Evolutionary conservation across 352 stramenopile species (phyloP).

Genomic region (Phytophthora cactorum): DNA sequence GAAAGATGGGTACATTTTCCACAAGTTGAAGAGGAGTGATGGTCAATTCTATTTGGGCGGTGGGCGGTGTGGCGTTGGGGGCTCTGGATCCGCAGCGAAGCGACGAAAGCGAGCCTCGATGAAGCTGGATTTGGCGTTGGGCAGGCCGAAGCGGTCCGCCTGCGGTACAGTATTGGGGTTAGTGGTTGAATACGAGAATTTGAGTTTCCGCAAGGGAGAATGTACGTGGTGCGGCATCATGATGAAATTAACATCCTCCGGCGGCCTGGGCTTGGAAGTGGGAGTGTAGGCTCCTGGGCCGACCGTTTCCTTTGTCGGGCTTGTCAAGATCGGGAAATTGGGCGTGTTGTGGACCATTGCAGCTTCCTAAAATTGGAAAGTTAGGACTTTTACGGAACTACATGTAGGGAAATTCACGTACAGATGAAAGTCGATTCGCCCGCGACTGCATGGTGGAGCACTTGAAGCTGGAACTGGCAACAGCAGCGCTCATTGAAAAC

Average conservation of each 20-base stretch:
- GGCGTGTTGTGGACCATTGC: slow-evolving; percentile 81
- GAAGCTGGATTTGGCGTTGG: slow-evolving; percentile 49
- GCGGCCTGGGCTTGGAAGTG: slow-evolving; percentile 16
- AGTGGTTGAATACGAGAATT: neutral
- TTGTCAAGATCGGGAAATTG: slow-evolving; percentile 64
- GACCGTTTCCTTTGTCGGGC: slow-evolving; percentile 53
- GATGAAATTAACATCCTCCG: slow-evolving; percentile 69
- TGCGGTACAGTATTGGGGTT: slow-evolving; percentile 1
- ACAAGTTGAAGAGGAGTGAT: neutral
- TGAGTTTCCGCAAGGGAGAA: neutral
- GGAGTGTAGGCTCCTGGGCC: slow-evolving; percentile 62
- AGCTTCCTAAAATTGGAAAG: slow-evolving; percentile 42
- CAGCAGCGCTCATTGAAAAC: slow-evolving; percentile 65
- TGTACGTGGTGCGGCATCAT: slow-evolving; percentile 75
- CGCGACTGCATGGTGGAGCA: slow-evolving; percentile 71
- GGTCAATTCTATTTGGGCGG: slow-evolving; percentile 5
- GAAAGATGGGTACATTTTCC: too few species aligned
- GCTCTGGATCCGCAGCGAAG: slow-evolving; percentile 57
- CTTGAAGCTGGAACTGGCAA: slow-evolving; percentile 73
- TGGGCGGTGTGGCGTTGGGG: slow-evolving; percentile 20
- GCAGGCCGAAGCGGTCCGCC: slow-evolving; percentile 71
- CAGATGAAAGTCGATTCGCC: slow-evolving; percentile 56
- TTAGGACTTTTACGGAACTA: neutral
- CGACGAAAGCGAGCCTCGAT: slow-evolving; percentile 73
- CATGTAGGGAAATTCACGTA: slow-evolving; percentile 24